phyloP scores from a whole-genome alignment of 371 early-diverging fungal genomes.

The Mucor plumbeus region DNA sequence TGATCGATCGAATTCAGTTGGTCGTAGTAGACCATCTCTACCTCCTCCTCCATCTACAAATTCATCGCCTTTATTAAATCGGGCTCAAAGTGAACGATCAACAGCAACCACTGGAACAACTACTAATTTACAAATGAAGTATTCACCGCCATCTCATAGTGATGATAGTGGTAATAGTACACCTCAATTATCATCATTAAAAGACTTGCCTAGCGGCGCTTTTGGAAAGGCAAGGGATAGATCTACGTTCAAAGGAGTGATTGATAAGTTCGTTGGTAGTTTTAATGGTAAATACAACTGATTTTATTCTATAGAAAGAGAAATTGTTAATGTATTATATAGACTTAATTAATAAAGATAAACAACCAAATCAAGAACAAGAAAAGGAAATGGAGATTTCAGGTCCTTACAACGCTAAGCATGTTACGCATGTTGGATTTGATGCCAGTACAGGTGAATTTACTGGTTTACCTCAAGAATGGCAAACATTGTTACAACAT shows the following conservation, averaged over 20 bases:
- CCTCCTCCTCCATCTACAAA: constrained; percentile 35
- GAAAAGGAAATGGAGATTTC: constrained; percentile 89
- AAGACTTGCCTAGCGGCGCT: constrained; percentile 32
- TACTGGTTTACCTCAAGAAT: constrained; percentile 93
- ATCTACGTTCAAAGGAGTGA: constrained; percentile 68
- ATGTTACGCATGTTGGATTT: constrained; percentile 95
- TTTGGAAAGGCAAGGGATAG: constrained; percentile 53
- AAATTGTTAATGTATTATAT: neutral
- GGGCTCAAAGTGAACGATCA: constrained; percentile 10
- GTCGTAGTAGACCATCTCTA: constrained; percentile 31
- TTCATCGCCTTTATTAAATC: constrained; percentile 31
- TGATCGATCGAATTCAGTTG: constrained; percentile 32
- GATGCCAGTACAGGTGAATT: constrained; percentile 92
- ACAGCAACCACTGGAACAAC: constrained; percentile 2
- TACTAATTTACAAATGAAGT: constrained; percentile 20
- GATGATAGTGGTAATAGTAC: constrained; percentile 24
- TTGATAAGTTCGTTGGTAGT: constrained; percentile 67
- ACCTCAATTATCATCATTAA: constrained; percentile 25
- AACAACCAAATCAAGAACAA: constrained; percentile 38
- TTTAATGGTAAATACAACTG: constrained; percentile 49
- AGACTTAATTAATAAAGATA: constrained; percentile 66
- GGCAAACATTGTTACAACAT: constrained; percentile 89
- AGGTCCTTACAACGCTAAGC: constrained; percentile 95
- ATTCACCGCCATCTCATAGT: constrained; percentile 27
- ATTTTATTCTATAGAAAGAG: neutral